phyloP scores from a whole-genome alignment of 2,329 filamentous ascomycete genomes.

The Cordyceps cicadae region DNA sequence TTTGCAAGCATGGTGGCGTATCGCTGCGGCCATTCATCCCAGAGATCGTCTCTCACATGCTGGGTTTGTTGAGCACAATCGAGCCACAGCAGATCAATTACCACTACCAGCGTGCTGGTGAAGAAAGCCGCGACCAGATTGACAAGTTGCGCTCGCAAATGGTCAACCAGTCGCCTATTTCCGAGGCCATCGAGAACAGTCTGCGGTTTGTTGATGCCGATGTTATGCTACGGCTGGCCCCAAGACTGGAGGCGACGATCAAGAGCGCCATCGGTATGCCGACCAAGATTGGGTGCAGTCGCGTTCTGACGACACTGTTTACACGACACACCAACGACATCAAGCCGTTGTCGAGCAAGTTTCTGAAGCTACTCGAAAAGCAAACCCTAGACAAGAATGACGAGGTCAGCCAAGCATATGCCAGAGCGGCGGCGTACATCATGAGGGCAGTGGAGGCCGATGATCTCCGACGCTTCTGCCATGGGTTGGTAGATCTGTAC shows the following conservation, averaged over 20 bases:
- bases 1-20: slow-evolving; percentile 82
- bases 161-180: slow-evolving; percentile 80
- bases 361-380: slow-evolving; percentile 71
- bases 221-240: slow-evolving; percentile 67
- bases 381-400: slow-evolving; percentile 86
- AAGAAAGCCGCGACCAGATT: slow-evolving; percentile 79
- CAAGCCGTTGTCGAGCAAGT: slow-evolving; percentile 63
- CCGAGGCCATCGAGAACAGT: slow-evolving; percentile 83
- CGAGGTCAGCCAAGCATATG: slow-evolving; percentile 84
- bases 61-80: slow-evolving; percentile 75
- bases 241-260: slow-evolving; percentile 67
- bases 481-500: slow-evolving; percentile 59
- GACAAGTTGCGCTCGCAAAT: slow-evolving; percentile 77
- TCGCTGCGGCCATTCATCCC: slow-evolving; percentile 73
- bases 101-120: slow-evolving; percentile 80
- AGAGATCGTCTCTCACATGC: slow-evolving; percentile 69
- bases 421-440: slow-evolving; percentile 77
- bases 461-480: slow-evolving; percentile 42
- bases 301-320: slow-evolving; percentile 75
- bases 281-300: slow-evolving; percentile 84
- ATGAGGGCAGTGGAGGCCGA: slow-evolving; percentile 50
- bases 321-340: slow-evolving; percentile 72
- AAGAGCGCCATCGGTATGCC: slow-evolving; percentile 84
- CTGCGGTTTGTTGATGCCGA: slow-evolving; percentile 73
- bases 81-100: slow-evolving; percentile 90